Percentiles rank a stretch among this genome's conserved stretches.
Conservation (phyloP, 1,284 basidiomycete genomes). For the Sanghuangporus weigelae region DNA sequence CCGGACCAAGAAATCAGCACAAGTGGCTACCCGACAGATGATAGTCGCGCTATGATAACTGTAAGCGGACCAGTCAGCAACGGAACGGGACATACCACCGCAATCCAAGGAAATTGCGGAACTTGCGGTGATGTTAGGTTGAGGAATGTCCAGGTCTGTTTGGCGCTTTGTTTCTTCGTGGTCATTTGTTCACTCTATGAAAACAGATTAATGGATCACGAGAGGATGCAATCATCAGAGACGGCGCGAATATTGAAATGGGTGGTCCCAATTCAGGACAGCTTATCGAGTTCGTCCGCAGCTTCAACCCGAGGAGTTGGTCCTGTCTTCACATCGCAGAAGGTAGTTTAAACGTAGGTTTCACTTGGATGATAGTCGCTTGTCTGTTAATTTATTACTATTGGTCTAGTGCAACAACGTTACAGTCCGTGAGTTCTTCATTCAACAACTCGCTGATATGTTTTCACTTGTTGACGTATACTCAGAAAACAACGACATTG, state of each 20-base stretch:
- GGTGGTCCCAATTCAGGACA: conserved; percentile 65
- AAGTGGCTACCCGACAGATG: conserved; percentile 61
- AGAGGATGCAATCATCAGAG: conserved; percentile 43
- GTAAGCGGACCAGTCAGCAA: conserved; percentile 52
- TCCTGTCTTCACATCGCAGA: conserved; percentile 68
- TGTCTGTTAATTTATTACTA: neutral
- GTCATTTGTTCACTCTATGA: neutral
- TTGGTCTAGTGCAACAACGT: conserved; percentile 46
- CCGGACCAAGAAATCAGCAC: conserved; percentile 77
- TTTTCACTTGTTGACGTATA: conserved; percentile 21
- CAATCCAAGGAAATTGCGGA: conserved; percentile 58
- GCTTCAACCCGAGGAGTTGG: conserved; percentile 70
- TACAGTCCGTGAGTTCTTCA: conserved; percentile 33
- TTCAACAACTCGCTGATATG: neutral
- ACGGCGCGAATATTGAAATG: conserved; percentile 75
- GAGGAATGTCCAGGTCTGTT: conserved; percentile 62
- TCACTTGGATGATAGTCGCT: neutral
- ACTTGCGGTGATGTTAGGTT: conserved; percentile 56
- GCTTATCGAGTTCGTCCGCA: conserved; percentile 64
- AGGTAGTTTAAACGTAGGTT: conserved; percentile 42
- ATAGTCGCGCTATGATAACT: conserved; percentile 45
- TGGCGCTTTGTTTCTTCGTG: neutral
- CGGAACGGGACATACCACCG: conserved; percentile 62
- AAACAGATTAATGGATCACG: conserved; percentile 64
- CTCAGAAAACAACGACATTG: conserved; percentile 69